phyloP scores from a whole-genome alignment of 306 rosid species.

The Prunus persica region Prunus_persica_NCBIv2 NC_034011.1:2788001-2788500 shows the following conservation, averaged over 20 bases:
- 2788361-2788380: slow-evolving; percentile 80
- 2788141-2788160: slow-evolving; percentile 34
- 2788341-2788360: slow-evolving; percentile 95
- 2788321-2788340: slow-evolving; percentile 87
- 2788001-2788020: not conserved
- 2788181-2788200: not conserved
- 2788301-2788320: slow-evolving; percentile 99
- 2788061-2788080: slow-evolving; percentile 98
- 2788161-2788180: not conserved
- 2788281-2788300: slow-evolving; percentile 91
- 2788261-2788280: slow-evolving; percentile 57
- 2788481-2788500: not conserved
- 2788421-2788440: not conserved
- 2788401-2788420: not conserved
- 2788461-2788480: not conserved
- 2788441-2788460: not conserved
- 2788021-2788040: slow-evolving; percentile 14
- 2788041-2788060: slow-evolving; percentile 40
- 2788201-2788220: not conserved
- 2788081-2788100: slow-evolving; percentile 90
- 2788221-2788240: not conserved
- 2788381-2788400: not conserved
- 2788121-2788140: slow-evolving; percentile 98
- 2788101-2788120: slow-evolving; percentile 89
- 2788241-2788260: slow-evolving; percentile 21